phyloP scores from a whole-genome alignment of 2,329 filamentous ascomycete genomes.

The Microcyclosporella mali region DNA sequence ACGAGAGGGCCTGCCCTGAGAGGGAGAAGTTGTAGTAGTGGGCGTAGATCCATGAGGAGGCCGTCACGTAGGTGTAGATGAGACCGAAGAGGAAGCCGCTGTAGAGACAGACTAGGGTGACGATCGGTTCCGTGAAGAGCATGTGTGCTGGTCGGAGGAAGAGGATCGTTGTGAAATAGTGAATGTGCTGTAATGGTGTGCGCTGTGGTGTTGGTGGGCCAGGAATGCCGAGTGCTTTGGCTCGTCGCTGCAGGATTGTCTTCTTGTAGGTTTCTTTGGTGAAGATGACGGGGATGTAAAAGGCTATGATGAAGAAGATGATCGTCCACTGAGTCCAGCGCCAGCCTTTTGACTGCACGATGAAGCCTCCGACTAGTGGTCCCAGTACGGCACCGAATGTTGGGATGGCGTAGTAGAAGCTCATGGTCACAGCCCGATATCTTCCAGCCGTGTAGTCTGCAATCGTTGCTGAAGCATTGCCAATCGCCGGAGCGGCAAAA shows the following conservation, averaged over 20 bases:
- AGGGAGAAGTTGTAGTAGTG: slow-evolving; percentile 26
- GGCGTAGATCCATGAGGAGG: slow-evolving; percentile 30
- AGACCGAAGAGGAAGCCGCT: slow-evolving; percentile 37
- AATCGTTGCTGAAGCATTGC: slow-evolving; percentile 29
- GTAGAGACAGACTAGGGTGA: slow-evolving; percentile 37
- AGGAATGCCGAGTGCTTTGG: slow-evolving; percentile 23
- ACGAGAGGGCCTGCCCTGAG: slow-evolving; percentile 30
- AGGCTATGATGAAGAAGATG: slow-evolving; percentile 27
- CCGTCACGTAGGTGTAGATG: slow-evolving; percentile 39
- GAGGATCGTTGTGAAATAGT: slow-evolving; percentile 21
- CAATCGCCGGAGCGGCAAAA: slow-evolving; percentile 32
- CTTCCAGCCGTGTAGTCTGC: slow-evolving; percentile 28
- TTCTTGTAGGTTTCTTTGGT: slow-evolving; percentile 32
- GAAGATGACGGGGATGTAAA: slow-evolving; percentile 25
- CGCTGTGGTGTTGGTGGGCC: slow-evolving; percentile 8
- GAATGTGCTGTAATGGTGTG: slow-evolving; percentile 1
- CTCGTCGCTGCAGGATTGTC: slow-evolving; percentile 27
- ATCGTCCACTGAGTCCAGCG: slow-evolving; percentile 32
- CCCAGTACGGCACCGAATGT: slow-evolving; percentile 30
- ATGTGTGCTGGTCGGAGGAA: slow-evolving; percentile 30
- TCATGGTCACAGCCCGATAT: slow-evolving; percentile 24
- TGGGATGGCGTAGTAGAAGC: slow-evolving; percentile 26
- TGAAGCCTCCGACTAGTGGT: slow-evolving; percentile 37
- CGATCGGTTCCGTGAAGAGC: slow-evolving; percentile 39
- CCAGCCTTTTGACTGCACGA: slow-evolving; percentile 28